These are phyloP conservation scores for sweet orange (Citrus sinensis) DNA, from an alignment of 345 rosid genomes.

Conservation along the genomic window DNA sequence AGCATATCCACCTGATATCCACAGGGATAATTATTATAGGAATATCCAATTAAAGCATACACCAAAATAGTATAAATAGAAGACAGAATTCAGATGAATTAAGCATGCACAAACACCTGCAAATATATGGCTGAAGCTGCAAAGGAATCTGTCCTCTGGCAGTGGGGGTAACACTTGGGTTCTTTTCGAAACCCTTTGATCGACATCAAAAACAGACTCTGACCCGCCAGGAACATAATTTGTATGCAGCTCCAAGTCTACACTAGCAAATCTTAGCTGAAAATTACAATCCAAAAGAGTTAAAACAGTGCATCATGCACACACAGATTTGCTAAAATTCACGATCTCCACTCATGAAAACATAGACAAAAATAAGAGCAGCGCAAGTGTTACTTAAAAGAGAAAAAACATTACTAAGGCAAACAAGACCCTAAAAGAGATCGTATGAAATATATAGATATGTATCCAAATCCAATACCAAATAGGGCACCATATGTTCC, in stretches of 20 bases:
- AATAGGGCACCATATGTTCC: conserved; percentile 4
- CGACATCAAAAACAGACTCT: conserved; percentile 75
- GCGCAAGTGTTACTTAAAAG: not conserved
- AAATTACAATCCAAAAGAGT: conserved; percentile 3
- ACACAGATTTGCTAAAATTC: not conserved
- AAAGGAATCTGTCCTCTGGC: conserved; percentile 79
- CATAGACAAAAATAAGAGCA: not conserved
- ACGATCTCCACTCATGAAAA: not conserved
- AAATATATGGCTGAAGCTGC: conserved; percentile 83
- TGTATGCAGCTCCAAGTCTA: conserved; percentile 80
- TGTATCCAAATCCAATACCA: not conserved
- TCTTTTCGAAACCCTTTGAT: conserved; percentile 54
- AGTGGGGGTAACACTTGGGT: conserved; percentile 81
- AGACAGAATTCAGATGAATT: not conserved
- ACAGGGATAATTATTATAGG: conserved; percentile 8
- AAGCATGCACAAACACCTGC: conserved; percentile 44
- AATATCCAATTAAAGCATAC: not conserved
- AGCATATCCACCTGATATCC: conserved; percentile 73
- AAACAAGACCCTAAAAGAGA: not conserved
- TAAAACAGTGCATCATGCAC: not conserved
- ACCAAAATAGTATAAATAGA: conserved; percentile 4
- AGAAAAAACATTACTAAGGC: not conserved
- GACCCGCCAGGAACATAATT: conserved; percentile 65
- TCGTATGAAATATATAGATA: not conserved
- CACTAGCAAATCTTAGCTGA: conserved; percentile 66